Conservation (phyloP, 495 filamentous ascomycete genomes). For the Penicillium roqueforti region DNA sequence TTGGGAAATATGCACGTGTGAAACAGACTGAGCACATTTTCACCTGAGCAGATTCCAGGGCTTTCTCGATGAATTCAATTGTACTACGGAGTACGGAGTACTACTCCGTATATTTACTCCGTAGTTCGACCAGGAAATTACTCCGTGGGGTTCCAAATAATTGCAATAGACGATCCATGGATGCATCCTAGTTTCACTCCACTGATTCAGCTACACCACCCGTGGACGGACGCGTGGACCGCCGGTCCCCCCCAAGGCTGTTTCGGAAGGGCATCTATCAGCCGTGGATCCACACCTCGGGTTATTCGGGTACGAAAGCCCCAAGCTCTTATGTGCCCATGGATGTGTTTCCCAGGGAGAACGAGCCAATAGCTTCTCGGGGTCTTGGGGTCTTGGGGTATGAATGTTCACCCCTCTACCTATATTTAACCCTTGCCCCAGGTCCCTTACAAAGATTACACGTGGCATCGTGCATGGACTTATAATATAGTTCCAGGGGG, state of each 20-base stretch:
- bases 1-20: not conserved
- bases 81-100: not conserved
- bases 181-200: not conserved
- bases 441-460: not conserved
- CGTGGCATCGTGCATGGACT: not conserved
- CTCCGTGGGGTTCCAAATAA: slow-evolving; percentile 20
- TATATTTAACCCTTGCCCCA: not conserved
- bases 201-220: no score
- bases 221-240: not conserved
- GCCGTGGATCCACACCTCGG: slow-evolving; percentile 2
- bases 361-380: no score
- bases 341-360: not conserved
- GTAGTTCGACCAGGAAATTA: slow-evolving; percentile 14
- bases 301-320: slow-evolving; percentile 5
- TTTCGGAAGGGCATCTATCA: slow-evolving; percentile 1
- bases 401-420: no score
- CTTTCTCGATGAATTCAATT: not conserved
- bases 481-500: not conserved
- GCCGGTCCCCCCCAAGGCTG: not conserved
- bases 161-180: slow-evolving; percentile 2
- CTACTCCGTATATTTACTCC: not conserved
- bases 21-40: slow-evolving; percentile 6
- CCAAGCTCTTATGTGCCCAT: not conserved
- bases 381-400: no score
- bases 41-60: not conserved